Base-by-base conservation (phyloP, 2,329 filamentous ascomycete genomes). In the Claviceps monticola region DNA sequence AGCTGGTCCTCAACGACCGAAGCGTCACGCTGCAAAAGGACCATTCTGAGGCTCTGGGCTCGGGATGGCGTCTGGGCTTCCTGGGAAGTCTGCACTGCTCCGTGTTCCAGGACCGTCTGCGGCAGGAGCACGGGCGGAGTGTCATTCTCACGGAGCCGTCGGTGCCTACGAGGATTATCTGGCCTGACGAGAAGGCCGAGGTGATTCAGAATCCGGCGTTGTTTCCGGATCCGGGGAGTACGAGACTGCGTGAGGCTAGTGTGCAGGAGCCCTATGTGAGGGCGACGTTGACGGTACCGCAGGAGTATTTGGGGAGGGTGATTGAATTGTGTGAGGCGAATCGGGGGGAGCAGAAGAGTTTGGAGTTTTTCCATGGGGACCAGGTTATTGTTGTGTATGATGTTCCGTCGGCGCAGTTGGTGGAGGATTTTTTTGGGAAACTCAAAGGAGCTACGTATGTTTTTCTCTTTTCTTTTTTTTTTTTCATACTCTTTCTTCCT, bases 141-240 rank as follows among this genome's bases (percentile, higher is more conserved):
- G 89, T 98, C 63, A 96, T 98, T 68, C 93, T 98, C 64, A 98
- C 93, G 0, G 91, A 95, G 39, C 93, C 93, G 0, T 91, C 88
- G 0, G 93, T 98, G 13, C 90, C 93, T 3, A 94, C 91, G 60
- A 94, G 90, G 65, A 78, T 97, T 7, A 67, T 87, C 9, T 93
- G 83, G 76, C 76, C 73, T 46, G 80, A 90, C 61, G 89, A 89
- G n/a, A 79, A 71, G 2, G 86, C 93, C 62, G 76, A 79, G 36
- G 76, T 95, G 53, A 81, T 96, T 56, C 83, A 86, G 53, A 97
- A 93, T 61, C 91, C 93, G 0, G 84, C 87, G 44, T 76, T 88
- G 48, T 98, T 97, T 61, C 93, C 93, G 0, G 88, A 94, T 46
- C 57, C 61, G 2, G 78, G 13, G 71, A 77, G 44, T 64, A 66